Percentiles rank a stretch among this genome's conserved stretches.
These are phyloP conservation scores for Talaromyces sp. DNA, from an alignment of 2,329 filamentous ascomycete species.

Conservation along the genomic window DNA sequence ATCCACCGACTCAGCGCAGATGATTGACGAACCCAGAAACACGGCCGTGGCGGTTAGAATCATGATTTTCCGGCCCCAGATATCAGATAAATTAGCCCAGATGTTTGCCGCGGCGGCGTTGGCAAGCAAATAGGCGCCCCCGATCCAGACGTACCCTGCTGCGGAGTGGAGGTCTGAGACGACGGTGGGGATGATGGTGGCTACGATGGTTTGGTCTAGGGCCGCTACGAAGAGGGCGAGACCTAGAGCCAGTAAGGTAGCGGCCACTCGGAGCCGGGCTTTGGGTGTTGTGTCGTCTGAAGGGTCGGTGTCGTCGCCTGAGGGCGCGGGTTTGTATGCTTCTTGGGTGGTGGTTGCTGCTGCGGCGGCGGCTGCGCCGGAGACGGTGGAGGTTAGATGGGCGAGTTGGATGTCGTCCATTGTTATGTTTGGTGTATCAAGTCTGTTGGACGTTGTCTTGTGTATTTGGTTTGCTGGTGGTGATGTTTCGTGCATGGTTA, in stretches of 20 bases:
- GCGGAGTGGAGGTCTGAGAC: conserved; percentile 62
- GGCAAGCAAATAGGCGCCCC: conserved; percentile 69
- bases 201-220: conserved; percentile 55
- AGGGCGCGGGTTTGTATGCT: conserved; percentile 3
- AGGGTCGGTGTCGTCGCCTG: not conserved
- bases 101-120: conserved; percentile 66
- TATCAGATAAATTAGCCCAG: conserved; percentile 65
- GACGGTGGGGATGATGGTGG: conserved; percentile 62
- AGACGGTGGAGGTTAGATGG: conserved; percentile 30
- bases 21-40: conserved; percentile 52
- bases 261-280: conserved; percentile 9
- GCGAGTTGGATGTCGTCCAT: conserved; percentile 19
- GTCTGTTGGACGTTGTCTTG: not conserved
- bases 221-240: conserved; percentile 37
- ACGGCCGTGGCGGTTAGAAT: conserved; percentile 49
- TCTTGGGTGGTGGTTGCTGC: conserved; percentile 3
- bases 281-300: not conserved
- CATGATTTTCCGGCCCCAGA: conserved; percentile 58
- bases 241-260: conserved; percentile 22
- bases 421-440: not conserved
- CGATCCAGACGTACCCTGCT: conserved; percentile 75
- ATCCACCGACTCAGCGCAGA: conserved; percentile 49
- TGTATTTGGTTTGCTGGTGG: not conserved
- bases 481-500: not conserved
- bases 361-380: conserved; percentile 18